Conservation (phyloP, 169 alveolate genomes). For the Eimeria necatrix region DNA sequence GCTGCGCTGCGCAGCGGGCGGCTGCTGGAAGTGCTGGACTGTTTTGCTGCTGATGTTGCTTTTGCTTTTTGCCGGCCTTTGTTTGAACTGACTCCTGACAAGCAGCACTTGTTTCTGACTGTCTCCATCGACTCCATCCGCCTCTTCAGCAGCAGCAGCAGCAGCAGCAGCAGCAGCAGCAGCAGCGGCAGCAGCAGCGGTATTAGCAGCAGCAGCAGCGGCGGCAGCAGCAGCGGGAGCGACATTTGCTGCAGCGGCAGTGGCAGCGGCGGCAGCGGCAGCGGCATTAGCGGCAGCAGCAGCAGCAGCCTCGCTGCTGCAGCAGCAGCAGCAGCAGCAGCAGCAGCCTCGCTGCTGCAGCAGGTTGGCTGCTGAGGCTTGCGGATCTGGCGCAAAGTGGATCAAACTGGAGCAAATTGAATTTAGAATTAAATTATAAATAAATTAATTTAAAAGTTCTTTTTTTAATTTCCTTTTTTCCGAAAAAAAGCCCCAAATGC, state of each 20-base stretch:
- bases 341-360: conserved; percentile 39
- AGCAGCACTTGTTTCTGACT: conserved; percentile 52
- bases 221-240: not conserved
- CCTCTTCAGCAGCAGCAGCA: conserved; percentile 40
- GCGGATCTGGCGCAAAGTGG: too few species aligned
- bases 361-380: conserved; percentile 68
- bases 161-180: conserved; percentile 56
- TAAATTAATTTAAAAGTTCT: too few species aligned
- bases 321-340: conserved; percentile 66
- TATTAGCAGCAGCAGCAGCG: conserved; percentile 5
- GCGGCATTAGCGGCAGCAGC: too few species aligned
- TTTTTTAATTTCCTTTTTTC: not conserved
- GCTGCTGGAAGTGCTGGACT: conserved; percentile 77
- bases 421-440: too few species aligned
- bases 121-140: conserved; percentile 68
- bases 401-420: not conserved
- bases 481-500: not conserved
- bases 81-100: not conserved
- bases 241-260: too few species aligned
- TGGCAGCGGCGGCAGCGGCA: too few species aligned
- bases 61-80: conserved; percentile 61
- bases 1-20: conserved; percentile 77
- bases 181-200: conserved; percentile 8
- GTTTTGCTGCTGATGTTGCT: conserved; percentile 81
- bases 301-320: too few species aligned